Evolutionary conservation across 73 alveolate species (phyloP).

Genomic region (Tetrahymena thermophila): DNA sequence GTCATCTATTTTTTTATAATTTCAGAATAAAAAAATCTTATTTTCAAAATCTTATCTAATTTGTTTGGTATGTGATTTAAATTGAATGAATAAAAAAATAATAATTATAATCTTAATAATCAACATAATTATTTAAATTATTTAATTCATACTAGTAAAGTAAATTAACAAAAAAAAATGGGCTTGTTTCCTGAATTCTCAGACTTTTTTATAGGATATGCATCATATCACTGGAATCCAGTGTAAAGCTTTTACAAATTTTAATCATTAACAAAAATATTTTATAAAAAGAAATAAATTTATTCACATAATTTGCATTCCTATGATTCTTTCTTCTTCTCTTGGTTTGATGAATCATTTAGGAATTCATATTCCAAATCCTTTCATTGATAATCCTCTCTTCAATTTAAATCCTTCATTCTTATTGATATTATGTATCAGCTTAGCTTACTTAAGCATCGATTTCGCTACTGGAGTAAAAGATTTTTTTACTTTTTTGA

Average conservation of each 20-base stretch:
- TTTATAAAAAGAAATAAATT: neutral
- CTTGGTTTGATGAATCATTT: neutral
- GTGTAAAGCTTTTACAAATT: neutral
- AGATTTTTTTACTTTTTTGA: neutral
- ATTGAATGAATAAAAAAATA: neutral
- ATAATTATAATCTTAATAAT: no score
- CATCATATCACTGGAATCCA: neutral
- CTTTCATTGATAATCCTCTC: neutral
- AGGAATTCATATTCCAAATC: neutral
- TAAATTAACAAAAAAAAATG: neutral
- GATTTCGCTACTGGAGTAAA: slow-evolving; percentile 3
- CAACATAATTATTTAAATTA: neutral
- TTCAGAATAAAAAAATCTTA: neutral
- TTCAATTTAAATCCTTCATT: neutral
- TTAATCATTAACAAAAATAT: neutral
- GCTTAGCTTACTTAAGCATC: neutral
- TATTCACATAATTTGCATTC: slow-evolving; percentile 14
- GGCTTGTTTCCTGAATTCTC: neutral
- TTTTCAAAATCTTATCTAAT: neutral
- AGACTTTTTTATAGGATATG: neutral
- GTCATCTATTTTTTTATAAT: neutral
- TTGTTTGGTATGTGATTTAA: neutral
- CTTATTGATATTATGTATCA: neutral
- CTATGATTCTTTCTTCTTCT: slow-evolving; percentile 6
- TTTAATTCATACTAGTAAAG: neutral